phyloP scores from a whole-genome alignment of 176 grass and related monocot genomes.

The Eragrostis curvula region DNA sequence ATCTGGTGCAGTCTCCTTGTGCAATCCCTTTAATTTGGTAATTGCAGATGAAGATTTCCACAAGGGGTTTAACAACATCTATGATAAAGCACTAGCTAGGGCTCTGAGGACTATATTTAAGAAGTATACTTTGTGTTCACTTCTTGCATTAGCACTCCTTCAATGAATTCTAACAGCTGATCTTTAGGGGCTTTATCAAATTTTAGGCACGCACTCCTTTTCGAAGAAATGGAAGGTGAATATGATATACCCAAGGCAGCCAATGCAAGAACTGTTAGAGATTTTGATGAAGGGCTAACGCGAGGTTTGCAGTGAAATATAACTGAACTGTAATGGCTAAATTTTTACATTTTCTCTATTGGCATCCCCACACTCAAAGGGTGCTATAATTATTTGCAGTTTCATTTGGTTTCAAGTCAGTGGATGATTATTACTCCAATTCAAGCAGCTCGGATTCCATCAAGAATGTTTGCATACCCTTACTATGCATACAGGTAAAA shows the following conservation, averaged over 20 bases:
- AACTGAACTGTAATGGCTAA: constrained; percentile 3
- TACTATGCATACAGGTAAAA: constrained; percentile 96
- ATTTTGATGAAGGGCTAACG: constrained; percentile 96
- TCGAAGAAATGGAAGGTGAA: constrained; percentile 84
- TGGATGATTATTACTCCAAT: constrained; percentile 96
- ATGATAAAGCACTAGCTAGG: constrained; percentile 84
- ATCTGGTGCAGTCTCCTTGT: constrained; percentile 92
- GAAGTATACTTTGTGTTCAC: constrained; percentile 61
- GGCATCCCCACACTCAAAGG: constrained; percentile 18
- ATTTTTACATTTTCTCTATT: constrained; percentile 3
- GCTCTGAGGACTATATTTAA: constrained; percentile 70
- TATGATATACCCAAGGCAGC: constrained; percentile 83
- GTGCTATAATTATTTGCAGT: constrained; percentile 53
- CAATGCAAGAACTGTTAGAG: constrained; percentile 84
- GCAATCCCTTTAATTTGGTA: constrained; percentile 95
- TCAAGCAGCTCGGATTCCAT: constrained; percentile 94
- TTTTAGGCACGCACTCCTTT: constrained; percentile 81
- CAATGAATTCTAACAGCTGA: constrained; percentile 39
- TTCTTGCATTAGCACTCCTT: background rate
- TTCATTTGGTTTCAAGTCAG: constrained; percentile 99
- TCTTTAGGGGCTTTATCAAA: constrained; percentile 45
- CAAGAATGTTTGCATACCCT: constrained; percentile 80
- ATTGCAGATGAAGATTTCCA: constrained; percentile 99
- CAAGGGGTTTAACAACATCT: constrained; percentile 95
- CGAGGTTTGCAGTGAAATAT: constrained; percentile 51